Evolutionary conservation across 2,329 filamentous ascomycete species (phyloP).

Genomic region (Ophiostoma novo-ulmi): DNA sequence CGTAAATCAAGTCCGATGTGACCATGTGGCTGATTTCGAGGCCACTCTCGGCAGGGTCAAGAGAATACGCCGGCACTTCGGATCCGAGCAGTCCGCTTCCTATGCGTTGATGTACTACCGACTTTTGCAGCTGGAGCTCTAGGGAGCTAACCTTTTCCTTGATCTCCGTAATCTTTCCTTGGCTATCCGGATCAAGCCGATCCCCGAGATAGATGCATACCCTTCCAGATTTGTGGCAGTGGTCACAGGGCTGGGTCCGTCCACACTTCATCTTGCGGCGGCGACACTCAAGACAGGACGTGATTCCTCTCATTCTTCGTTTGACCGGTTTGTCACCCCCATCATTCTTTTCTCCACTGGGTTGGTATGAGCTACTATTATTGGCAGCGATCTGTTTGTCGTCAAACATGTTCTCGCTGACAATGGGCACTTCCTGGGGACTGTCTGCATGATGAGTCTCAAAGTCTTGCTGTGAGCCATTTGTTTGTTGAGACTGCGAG

Average conservation of each 20-base stretch:
- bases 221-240: conserved; percentile 53
- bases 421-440: conserved; percentile 23
- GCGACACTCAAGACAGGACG: conserved; percentile 65
- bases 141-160: conserved; percentile 73
- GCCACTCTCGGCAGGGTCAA: conserved; percentile 47
- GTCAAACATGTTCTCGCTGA: conserved; percentile 21
- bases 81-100: conserved; percentile 20
- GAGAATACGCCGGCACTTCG: conserved; percentile 17
- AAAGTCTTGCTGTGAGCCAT: neutral
- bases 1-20: conserved; percentile 34
- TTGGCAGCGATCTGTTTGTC: conserved; percentile 17
- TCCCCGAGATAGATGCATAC: conserved; percentile 61
- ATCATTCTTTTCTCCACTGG: conserved; percentile 2
- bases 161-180: conserved; percentile 67
- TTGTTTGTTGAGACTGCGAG: conserved; percentile 3
- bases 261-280: conserved; percentile 75
- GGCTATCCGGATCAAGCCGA: conserved; percentile 62
- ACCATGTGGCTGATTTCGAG: conserved; percentile 24
- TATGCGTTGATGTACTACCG: conserved; percentile 33
- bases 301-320: conserved; percentile 61
- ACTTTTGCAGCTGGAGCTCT: conserved; percentile 63
- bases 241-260: conserved; percentile 65
- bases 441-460: conserved; percentile 16
- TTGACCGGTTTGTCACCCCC: conserved; percentile 42
- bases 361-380: neutral